Base-by-base conservation (phyloP, 441 rosid genomes). In the Adansonia grandidieri region DNA sequence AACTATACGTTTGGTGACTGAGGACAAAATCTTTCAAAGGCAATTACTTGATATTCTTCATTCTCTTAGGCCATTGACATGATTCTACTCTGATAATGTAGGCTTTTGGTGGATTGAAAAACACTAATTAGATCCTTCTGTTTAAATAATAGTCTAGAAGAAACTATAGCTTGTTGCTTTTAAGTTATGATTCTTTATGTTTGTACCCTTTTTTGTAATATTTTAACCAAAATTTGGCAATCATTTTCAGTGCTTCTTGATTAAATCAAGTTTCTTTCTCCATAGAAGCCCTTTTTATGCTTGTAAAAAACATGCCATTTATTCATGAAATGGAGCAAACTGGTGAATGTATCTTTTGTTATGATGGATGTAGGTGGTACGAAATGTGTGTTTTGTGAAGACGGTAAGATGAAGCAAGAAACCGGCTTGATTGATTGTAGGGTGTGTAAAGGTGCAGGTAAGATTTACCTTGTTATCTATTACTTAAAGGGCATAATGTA, bases 391-490 rank as follows among this genome's bases (percentile, higher is more conserved):
- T 93, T 93, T 65, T 95, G 97, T 47, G 74, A 79, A 45, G 81
- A 86, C 72, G 97, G 97, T 24, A 93, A 91, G 88, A 95, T 95
- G 98, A 95, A 91, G 84, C 85, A 86, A 62, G 97, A 91, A 80
- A 84, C 89, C 0, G 91, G 98, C 11, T 64, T 84, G 80, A 90
- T 91, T 50, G 87, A 91, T 63, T 95, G 97, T 76, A 91, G 79
- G 82, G 94, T 93, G 37, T 93, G 97, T 90, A 93, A 87, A 80
- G 98, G 98, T 74, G 93, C 95, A 91, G 97, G 98, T 93, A 86
- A 48, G 19, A 9, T 48, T 44, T 50, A 60, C 77, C 65, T 20
- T 17, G 50, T 51, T 74, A 69, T 22, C 15, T 47, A 76, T 53
- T 8, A 15, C 45, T 42, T n/a, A 19, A 69, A 20, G 9, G 15